Percentiles rank a stretch among this genome's conserved stretches.
Conservation (phyloP, 768 basidiomycete genomes). For the Lentinula lateritia region DNA sequence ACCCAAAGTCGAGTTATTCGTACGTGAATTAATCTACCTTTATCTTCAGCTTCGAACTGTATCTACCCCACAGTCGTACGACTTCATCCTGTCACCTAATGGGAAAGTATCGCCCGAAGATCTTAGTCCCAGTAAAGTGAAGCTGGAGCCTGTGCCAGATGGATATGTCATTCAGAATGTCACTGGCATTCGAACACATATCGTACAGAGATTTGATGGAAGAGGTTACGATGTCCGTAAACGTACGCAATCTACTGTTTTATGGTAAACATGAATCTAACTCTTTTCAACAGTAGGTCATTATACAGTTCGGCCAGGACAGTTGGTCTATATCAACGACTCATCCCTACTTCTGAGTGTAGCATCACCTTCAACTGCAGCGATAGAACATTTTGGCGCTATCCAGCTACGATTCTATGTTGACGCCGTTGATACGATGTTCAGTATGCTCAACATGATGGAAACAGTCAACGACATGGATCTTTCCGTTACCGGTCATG, state of each 20-base stretch:
- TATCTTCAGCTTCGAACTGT: slow-evolving; percentile 3
- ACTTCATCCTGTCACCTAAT: slow-evolving; percentile 70
- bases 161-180: slow-evolving; percentile 77
- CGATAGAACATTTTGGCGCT: slow-evolving; percentile 25
- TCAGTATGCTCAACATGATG: slow-evolving; percentile 31
- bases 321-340: slow-evolving; percentile 80
- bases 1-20: slow-evolving; percentile 64
- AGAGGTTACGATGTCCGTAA: slow-evolving; percentile 84
- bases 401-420: slow-evolving; percentile 57
- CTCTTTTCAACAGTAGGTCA: slow-evolving; percentile 58
- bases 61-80: slow-evolving; percentile 53
- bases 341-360: slow-evolving; percentile 32
- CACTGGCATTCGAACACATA: slow-evolving; percentile 70
- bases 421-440: slow-evolving; percentile 41
- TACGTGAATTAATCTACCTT: slow-evolving; percentile 27
- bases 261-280: neutral
- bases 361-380: slow-evolving; percentile 21
- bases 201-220: slow-evolving; percentile 76
- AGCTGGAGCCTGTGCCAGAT: slow-evolving; percentile 54
- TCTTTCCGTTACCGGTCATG: slow-evolving; percentile 50
- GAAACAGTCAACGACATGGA: slow-evolving; percentile 33
- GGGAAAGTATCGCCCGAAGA: slow-evolving; percentile 59
- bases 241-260: slow-evolving; percentile 40
- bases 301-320: slow-evolving; percentile 72
- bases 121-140: slow-evolving; percentile 57